These are phyloP conservation scores for Coniella vitis DNA, from an alignment of 2,329 filamentous ascomycete genomes.

Conservation along the genomic window DNA sequence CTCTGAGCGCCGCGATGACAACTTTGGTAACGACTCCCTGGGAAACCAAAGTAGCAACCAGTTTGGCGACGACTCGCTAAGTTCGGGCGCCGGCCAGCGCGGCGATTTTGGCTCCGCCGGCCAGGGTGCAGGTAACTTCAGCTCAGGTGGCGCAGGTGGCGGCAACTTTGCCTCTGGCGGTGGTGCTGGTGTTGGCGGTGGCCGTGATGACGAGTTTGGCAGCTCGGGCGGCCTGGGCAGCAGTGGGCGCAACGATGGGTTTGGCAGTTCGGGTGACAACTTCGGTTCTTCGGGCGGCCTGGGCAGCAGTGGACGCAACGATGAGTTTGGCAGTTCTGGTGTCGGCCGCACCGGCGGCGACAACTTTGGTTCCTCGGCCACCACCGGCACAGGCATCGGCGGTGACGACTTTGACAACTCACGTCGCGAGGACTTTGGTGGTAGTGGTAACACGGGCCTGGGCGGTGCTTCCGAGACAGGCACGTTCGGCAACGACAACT, in stretches of 20 bases:
- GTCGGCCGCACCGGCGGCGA: slow-evolving; percentile 1
- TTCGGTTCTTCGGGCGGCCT: slow-evolving; percentile 3
- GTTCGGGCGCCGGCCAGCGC: slow-evolving; percentile 17
- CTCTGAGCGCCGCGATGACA: slow-evolving; percentile 17
- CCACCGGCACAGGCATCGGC: background rate
- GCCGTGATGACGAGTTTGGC: slow-evolving; percentile 4
- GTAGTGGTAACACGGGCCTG: slow-evolving; percentile 1
- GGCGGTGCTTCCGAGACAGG: background rate
- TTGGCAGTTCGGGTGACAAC: slow-evolving; percentile 15
- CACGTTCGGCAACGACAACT: slow-evolving; percentile 7
- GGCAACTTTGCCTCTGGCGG: slow-evolving; percentile 8
- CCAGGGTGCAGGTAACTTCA: slow-evolving; percentile 15
- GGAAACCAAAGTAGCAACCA: slow-evolving; percentile 15
- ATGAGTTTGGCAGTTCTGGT: slow-evolving; percentile 17
- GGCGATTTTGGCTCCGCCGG: slow-evolving; percentile 1
- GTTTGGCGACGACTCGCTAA: slow-evolving; percentile 17
- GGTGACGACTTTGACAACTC: slow-evolving; percentile 10
- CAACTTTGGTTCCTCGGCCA: slow-evolving; percentile 15
- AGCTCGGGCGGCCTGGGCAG: slow-evolving; percentile 2
- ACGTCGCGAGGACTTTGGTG: slow-evolving; percentile 12
- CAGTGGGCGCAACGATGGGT: slow-evolving; percentile 12
- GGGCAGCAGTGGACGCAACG: background rate
- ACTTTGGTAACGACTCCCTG: slow-evolving; percentile 22
- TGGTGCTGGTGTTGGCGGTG: slow-evolving; percentile 1
- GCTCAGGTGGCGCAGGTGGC: slow-evolving; percentile 11